A percentile compares a stretch with the other conserved stretches of the same genome.
phyloP scores from a whole-genome alignment of 2,329 filamentous ascomycete genomes.

The Pseudogymnoascus verrucosus region DNA sequence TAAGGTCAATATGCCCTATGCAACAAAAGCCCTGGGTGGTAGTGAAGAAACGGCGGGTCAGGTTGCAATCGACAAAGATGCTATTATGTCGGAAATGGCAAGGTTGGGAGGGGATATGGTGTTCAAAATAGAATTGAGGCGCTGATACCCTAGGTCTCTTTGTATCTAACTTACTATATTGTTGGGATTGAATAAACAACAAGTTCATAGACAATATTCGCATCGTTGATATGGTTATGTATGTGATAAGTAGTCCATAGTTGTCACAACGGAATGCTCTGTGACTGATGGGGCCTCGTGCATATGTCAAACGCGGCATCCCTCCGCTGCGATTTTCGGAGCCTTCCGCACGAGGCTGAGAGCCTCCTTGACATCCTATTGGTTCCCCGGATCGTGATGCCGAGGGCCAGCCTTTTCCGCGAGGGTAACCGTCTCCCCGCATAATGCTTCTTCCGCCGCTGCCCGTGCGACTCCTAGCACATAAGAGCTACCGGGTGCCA shows the following conservation, averaged over 20 bases:
- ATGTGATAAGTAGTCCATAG: background rate
- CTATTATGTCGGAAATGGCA: constrained; percentile 65
- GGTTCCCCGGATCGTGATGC: background rate
- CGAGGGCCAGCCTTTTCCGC: background rate
- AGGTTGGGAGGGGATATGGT: constrained; percentile 61
- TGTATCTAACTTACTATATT: background rate
- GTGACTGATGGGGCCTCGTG: background rate
- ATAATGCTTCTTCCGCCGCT: background rate
- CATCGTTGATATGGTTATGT: background rate
- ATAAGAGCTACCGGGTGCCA: background rate
- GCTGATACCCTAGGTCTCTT: constrained; percentile 9
- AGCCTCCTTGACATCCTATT: background rate
- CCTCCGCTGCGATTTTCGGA: background rate
- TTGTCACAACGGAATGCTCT: background rate
- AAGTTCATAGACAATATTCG: background rate
- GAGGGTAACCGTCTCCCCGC: constrained; percentile 1
- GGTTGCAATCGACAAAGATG: constrained; percentile 58
- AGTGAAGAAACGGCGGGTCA: constrained; percentile 34
- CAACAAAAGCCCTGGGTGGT: constrained; percentile 44
- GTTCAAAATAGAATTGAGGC: constrained; percentile 49
- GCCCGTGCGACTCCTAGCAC: background rate
- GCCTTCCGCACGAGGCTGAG: constrained; percentile 3
- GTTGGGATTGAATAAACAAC: constrained; percentile 3
- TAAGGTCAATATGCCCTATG: constrained; percentile 63
- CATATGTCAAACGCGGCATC: background rate